A percentile compares a stretch with the other conserved stretches of the same genome.
These are phyloP conservation scores for Bolboschoenus planiculmis DNA, from an alignment of 176 grass and related monocot species.

Conservation along the genomic window DNA sequence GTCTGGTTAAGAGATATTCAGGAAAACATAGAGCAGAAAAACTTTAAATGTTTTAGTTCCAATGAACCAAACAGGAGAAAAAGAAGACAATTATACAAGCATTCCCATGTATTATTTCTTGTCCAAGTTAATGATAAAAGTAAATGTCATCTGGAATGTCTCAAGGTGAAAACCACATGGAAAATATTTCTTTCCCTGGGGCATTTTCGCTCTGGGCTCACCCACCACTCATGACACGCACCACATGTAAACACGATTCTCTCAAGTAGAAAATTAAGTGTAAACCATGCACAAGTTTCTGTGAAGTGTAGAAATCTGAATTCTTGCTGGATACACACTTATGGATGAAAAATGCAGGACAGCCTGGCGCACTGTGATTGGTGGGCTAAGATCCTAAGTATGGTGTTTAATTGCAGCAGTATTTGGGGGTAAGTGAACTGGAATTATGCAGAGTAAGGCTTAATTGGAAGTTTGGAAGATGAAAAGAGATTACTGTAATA, in stretches of 20 bases:
- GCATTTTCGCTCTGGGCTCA: neutral
- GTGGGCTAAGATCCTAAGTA: neutral
- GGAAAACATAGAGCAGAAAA: neutral
- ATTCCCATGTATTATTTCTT: neutral
- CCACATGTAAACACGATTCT: neutral
- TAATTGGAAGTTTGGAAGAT: neutral
- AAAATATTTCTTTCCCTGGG: neutral
- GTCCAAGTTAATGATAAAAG: neutral
- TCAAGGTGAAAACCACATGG: neutral
- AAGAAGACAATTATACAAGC: neutral
- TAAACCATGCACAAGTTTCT: neutral
- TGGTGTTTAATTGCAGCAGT: neutral
- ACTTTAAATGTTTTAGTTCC: neutral
- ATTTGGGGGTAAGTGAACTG: neutral
- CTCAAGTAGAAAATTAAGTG: neutral
- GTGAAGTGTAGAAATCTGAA: neutral
- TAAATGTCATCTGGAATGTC: neutral
- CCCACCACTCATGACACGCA: neutral
- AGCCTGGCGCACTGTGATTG: neutral
- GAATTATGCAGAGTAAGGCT: neutral
- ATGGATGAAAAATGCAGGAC: neutral
- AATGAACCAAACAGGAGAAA: neutral
- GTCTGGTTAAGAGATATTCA: slow-evolving; percentile 43
- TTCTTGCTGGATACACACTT: neutral
- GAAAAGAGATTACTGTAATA: neutral